These are phyloP conservation scores for Carpinus fangiana DNA, from an alignment of 306 rosid species.

Conservation along the genomic window DNA sequence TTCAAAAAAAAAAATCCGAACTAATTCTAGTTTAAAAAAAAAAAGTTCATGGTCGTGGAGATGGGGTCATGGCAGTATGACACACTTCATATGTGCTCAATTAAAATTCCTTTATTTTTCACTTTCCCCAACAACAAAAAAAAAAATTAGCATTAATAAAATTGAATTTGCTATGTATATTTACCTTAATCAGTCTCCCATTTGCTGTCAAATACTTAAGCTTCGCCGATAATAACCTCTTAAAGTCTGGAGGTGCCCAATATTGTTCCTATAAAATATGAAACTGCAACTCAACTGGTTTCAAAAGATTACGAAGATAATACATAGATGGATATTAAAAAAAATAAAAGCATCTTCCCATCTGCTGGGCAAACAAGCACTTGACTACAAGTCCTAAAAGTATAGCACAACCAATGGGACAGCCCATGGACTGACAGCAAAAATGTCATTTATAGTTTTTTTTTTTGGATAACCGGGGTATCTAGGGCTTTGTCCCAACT, in stretches of 20 bases:
- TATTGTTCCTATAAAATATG: conserved; percentile 71
- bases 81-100: background rate
- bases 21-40: too few relatives aligned
- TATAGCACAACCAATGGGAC: too few relatives aligned
- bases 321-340: conserved; percentile 5
- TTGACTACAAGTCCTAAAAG: too few relatives aligned
- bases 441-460: background rate
- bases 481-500: too few relatives aligned
- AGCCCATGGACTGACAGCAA: background rate
- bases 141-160: background rate
- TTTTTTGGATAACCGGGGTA: too few relatives aligned
- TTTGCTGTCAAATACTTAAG: conserved; percentile 68
- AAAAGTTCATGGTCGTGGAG: too few relatives aligned
- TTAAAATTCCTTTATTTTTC: background rate
- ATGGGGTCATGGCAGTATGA: background rate
- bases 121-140: background rate
- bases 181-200: conserved; percentile 87
- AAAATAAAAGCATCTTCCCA: conserved; percentile 9
- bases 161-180: background rate
- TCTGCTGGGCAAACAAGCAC: background rate
- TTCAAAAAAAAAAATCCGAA: too few relatives aligned
- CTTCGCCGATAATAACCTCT: conserved; percentile 73
- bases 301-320: conserved; percentile 7
- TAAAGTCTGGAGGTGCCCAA: conserved; percentile 83
- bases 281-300: conserved; percentile 26